Base-by-base conservation (phyloP, 2,329 filamentous ascomycete species). In the Didymella segeticola region DNA sequence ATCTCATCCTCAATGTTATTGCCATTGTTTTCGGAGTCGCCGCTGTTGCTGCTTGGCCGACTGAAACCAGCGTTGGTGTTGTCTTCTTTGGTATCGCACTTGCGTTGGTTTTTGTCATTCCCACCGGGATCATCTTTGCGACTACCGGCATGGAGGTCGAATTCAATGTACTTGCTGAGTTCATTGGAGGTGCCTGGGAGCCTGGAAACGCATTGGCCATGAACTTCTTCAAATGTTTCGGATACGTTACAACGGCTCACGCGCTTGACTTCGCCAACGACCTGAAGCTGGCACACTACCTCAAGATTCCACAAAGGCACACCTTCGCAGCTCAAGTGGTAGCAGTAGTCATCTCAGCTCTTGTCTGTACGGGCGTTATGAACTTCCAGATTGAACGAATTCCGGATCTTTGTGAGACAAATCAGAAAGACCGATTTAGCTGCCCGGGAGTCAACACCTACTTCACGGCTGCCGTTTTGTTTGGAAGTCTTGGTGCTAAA, bases 291-390 rank as follows among this genome's bases (percentile, higher is more conserved):
- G 63, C 73, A 7, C 74, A 77, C 49, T 86, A 86, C 68, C 79
- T 83, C 73, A 86, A 86, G 74, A 84, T 87, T 15, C 83, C 85
- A 5, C 85, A 85, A 0, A 79, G 82, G 10, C 79, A 85, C 25
- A 83, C 84, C 3, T 87, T 87, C 60, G 72, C 77, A 19, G 83
- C 83, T 1, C 84, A 87, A 69, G 82, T 86, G 64, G 73, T 82
- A 9, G 83, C 83, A 27, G 86, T 82, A 2, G 73, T 86, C 17
- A 70, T 83, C 17, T 81, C 80, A 41, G 82, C 79, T 1, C 74
- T 84, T 38, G 77, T 83, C 34, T 81, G 78, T 56, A 78, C 79
- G 3, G 80, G 77, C 12, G 78, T 83, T 2, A 65, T 75, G 53
- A 73, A 76, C 58, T 78, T 75, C 61, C 80, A 82, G 64, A 77